These are phyloP conservation scores for Pseudomonodictys pantanalensis DNA, from an alignment of 495 filamentous ascomycete species.

Conservation along the genomic window DNA sequence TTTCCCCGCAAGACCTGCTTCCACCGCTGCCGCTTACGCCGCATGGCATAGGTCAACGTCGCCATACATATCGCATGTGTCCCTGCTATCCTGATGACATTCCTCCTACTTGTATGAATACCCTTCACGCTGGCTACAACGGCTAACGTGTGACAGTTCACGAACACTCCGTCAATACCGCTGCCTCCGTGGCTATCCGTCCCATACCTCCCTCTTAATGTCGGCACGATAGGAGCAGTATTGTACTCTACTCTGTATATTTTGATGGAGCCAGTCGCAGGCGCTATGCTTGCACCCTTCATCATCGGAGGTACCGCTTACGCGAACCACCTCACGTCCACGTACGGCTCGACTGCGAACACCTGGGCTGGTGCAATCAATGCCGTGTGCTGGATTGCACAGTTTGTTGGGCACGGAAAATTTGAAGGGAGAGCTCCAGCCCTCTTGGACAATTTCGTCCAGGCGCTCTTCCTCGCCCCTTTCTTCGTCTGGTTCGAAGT, in stretches of 20 bases:
- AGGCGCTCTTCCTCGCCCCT: slow-evolving; percentile 92
- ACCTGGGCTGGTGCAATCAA: slow-evolving; percentile 67
- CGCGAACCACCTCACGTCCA: slow-evolving; percentile 67
- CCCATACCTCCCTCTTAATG: slow-evolving; percentile 74
- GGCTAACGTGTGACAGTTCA: slow-evolving; percentile 51
- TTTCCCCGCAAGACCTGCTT: background rate
- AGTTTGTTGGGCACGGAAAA: slow-evolving; percentile 87
- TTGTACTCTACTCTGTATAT: slow-evolving; percentile 78
- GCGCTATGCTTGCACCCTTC: slow-evolving; percentile 66
- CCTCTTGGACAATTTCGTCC: slow-evolving; percentile 82
- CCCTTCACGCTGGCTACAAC: background rate
- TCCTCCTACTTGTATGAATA: slow-evolving; percentile 68
- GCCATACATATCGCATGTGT: slow-evolving; percentile 89
- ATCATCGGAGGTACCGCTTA: slow-evolving; percentile 69
- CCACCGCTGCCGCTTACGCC: slow-evolving; percentile 7
- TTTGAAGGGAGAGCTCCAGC: slow-evolving; percentile 89
- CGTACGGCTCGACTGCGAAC: slow-evolving; percentile 64
- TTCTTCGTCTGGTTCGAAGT: slow-evolving; percentile 98
- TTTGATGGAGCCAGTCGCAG: slow-evolving; percentile 90
- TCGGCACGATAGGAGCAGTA: slow-evolving; percentile 70
- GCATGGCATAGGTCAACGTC: slow-evolving; percentile 65
- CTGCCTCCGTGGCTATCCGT: slow-evolving; percentile 67
- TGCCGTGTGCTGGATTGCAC: slow-evolving; percentile 74
- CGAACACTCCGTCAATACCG: slow-evolving; percentile 71
- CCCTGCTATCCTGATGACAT: slow-evolving; percentile 75